phyloP scores from a whole-genome alignment of 345 rosid species.

The Syzygium aqueum region DNA sequence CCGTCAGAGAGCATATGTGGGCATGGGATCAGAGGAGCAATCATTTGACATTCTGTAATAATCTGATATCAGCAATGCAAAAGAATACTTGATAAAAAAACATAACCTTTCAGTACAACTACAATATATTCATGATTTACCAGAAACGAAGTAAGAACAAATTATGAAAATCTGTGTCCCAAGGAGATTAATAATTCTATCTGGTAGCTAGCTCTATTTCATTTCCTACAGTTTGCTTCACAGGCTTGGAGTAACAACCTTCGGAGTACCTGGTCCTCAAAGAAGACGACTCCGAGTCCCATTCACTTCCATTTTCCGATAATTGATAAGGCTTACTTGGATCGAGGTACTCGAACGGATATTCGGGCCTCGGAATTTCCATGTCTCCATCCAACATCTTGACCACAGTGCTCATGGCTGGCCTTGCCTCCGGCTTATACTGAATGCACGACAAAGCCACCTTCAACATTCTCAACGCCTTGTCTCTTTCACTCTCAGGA shows the following conservation, averaged over 20 bases:
- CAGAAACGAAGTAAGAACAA: neutral
- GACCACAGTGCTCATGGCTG: conserved; percentile 1
- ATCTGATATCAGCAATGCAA: neutral
- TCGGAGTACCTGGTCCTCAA: neutral
- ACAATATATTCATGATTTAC: neutral
- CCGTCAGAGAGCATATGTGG: too few relatives aligned
- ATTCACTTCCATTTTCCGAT: neutral
- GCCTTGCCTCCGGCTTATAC: neutral
- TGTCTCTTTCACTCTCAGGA: neutral
- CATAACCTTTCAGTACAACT: too few relatives aligned
- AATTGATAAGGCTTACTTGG: neutral
- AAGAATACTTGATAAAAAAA: neutral
- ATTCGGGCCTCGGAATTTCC: neutral
- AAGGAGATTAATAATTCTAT: neutral
- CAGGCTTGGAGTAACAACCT: neutral
- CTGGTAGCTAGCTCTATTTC: neutral
- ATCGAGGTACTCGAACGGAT: neutral
- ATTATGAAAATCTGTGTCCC: neutral
- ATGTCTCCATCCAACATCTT: neutral
- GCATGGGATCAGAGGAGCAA: too few relatives aligned
- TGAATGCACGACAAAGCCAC: conserved; percentile 3
- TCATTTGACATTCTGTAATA: too few relatives aligned
- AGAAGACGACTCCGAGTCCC: neutral
- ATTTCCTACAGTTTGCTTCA: neutral
- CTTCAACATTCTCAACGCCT: neutral